A percentile compares a stretch with the other conserved stretches of the same genome.
Conservation (phyloP, 225 moss, liverwort and hornwort genomes). For the Physcomitrellopsis africana region DNA sequence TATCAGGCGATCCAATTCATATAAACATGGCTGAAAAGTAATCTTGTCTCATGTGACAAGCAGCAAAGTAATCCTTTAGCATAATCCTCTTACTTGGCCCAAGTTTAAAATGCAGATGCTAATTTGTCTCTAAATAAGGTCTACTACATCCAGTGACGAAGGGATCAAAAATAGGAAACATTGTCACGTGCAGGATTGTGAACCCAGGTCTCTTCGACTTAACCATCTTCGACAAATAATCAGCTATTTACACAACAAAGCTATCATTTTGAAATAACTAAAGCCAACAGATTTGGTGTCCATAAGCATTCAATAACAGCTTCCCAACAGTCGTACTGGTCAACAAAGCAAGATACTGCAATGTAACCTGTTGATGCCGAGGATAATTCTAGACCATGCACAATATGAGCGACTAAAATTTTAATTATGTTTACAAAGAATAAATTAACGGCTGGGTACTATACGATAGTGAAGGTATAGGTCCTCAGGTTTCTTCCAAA, state of each 20-base stretch:
- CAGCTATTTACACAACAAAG: slow-evolving; percentile 33
- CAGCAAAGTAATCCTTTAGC: too few relatives aligned
- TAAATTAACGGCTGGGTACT: slow-evolving; percentile 60
- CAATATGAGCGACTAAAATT: slow-evolving; percentile 28
- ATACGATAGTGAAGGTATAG: slow-evolving; percentile 88
- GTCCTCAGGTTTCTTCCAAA: slow-evolving; percentile 97
- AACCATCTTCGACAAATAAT: slow-evolving; percentile 18
- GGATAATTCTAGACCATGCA: slow-evolving; percentile 19
- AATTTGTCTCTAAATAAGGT: too few relatives aligned
- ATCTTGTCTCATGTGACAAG: too few relatives aligned
- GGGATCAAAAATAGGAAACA: too few relatives aligned
- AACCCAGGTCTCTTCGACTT: too few relatives aligned
- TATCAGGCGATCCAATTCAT: too few relatives aligned
- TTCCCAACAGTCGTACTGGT: slow-evolving; percentile 20
- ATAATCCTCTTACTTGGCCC: too few relatives aligned
- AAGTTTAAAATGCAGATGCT: too few relatives aligned
- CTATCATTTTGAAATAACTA: slow-evolving; percentile 29
- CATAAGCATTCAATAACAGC: slow-evolving; percentile 24
- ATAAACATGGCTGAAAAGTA: too few relatives aligned
- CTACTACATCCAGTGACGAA: too few relatives aligned
- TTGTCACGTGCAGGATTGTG: too few relatives aligned
- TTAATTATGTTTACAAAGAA: slow-evolving; percentile 42
- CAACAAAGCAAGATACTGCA: slow-evolving; percentile 20
- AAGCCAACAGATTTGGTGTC: slow-evolving; percentile 28
- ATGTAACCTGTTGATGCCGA: slow-evolving; percentile 20